These are phyloP conservation scores for Hyphopichia pseudoburtonii DNA, from an alignment of 1,139 yeast species.

Conservation along the genomic window DNA sequence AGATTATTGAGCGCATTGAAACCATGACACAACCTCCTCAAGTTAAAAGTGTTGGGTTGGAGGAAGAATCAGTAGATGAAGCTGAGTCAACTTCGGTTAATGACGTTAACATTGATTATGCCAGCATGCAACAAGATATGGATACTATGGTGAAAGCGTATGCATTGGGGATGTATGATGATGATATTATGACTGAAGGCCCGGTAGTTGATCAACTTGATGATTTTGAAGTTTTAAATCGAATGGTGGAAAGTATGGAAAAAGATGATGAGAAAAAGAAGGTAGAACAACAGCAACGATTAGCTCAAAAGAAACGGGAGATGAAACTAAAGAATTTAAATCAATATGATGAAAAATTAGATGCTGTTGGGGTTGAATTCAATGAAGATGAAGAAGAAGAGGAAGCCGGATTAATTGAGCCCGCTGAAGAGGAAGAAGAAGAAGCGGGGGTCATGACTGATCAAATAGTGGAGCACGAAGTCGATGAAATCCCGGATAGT, in stretches of 20 bases:
- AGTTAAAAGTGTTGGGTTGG: no score
- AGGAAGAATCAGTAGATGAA: neutral
- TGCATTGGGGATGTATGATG: constrained; percentile 58
- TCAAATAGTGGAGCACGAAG: constrained; percentile 38
- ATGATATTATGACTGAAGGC: constrained; percentile 57
- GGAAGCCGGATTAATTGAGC: no score
- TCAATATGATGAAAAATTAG: constrained; percentile 11
- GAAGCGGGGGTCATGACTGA: constrained; percentile 38
- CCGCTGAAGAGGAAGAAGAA: constrained; percentile 45
- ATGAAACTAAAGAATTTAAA: constrained; percentile 6
- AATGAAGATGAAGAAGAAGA: constrained; percentile 39
- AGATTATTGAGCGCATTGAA: no score
- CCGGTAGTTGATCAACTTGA: constrained; percentile 53
- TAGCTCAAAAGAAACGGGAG: neutral
- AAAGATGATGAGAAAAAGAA: constrained; percentile 19
- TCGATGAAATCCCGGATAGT: constrained; percentile 15
- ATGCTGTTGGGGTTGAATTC: constrained; percentile 5
- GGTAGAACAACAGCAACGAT: constrained; percentile 7
- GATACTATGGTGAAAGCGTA: constrained; percentile 65
- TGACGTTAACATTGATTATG: constrained; percentile 33
- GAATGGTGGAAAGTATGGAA: constrained; percentile 41
- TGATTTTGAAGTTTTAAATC: constrained; percentile 57
- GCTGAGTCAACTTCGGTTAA: no score
- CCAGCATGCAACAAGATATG: constrained; percentile 39
- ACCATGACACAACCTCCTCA: no score